Base-by-base conservation (phyloP, 2,329 filamentous ascomycete genomes). In the Ploettnerulaceae sp. region DNA sequence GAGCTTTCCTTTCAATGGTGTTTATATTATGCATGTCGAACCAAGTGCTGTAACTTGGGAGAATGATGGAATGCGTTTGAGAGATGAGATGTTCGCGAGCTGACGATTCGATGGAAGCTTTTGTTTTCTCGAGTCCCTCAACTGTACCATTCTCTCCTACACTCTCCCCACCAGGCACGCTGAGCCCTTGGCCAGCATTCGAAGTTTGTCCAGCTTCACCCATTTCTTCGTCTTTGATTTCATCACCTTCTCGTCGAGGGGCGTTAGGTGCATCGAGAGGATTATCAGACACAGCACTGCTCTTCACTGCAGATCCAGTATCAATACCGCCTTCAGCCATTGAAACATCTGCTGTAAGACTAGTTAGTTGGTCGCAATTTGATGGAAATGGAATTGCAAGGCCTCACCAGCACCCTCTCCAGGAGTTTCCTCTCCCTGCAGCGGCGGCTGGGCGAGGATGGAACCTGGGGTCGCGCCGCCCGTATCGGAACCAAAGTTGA, bases 11-110 rank as follows among this genome's bases (percentile, higher is more conserved):
- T 72, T 98, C 93, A 59, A 96, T 86, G 51, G 81, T 80, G 67
- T 96, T 87, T 62, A 98, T 85, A 39, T 79, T 76, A 66, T 90
- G 87, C 91, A 98, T 96, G 68, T 98, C 93, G 66, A 98, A 98
- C 93, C 93, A 98, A 11, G 87, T 93, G 64, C 89, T 94, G 69
- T 98, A 98, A 66, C 91, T 97, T 17, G 93, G 93, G 17, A 98
- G 80, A 53, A 98, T 90, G 63, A 97, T 97, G 52, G 90, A 84
- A 64, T 96, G 91, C 32, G 89, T 94, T 70, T 98, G 93, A 11
- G 88, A 82, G 52, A 95, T 86, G 45, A 98, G 81, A 62, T 97
- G 90, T 58, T 91, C 86, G 55, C 91, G 87, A 41, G 93, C 94
- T 3, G 89, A 84, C 33, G 86, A 83, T 70, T 96, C 90, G 47